Evolutionary conservation across 306 rosid genomes (phyloP).

Genomic region (Fragaria ananassa): DNA sequence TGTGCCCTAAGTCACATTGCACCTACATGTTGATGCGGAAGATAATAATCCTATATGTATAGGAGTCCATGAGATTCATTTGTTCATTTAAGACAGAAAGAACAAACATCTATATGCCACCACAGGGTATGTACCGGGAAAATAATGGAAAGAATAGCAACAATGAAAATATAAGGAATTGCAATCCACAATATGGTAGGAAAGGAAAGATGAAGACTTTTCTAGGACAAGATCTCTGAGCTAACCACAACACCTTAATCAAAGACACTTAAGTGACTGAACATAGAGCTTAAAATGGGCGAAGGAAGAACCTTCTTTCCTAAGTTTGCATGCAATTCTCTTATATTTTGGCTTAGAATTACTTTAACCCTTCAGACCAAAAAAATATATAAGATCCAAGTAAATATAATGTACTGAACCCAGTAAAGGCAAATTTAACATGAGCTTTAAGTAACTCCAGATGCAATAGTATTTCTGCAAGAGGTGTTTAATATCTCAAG

Average conservation of each 20-base stretch:
- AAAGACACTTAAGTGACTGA: not conserved
- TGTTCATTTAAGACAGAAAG: not conserved
- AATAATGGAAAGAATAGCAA: not conserved
- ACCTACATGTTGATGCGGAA: slow-evolving; percentile 3
- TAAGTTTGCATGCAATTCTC: not conserved
- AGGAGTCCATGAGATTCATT: not conserved
- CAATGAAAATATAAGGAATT: not conserved
- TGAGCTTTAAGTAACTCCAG: not conserved
- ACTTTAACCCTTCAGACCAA: not conserved
- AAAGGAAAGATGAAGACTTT: not conserved
- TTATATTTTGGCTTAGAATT: not conserved
- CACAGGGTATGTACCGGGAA: not conserved
- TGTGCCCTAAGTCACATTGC: not conserved
- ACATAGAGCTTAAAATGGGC: not conserved
- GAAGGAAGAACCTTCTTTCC: not conserved
- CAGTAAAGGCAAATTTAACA: not conserved
- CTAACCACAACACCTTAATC: not conserved
- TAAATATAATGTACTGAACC: not conserved
- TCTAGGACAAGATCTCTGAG: not conserved
- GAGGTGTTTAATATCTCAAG: not conserved
- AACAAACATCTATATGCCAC: not conserved
- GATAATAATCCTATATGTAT: not conserved
- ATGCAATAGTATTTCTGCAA: not conserved
- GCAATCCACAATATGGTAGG: not conserved
- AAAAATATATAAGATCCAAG: not conserved